Conservation (phyloP, 192 early-diverging fungal species). For the Ramicandelaber brevisporus region DNA sequence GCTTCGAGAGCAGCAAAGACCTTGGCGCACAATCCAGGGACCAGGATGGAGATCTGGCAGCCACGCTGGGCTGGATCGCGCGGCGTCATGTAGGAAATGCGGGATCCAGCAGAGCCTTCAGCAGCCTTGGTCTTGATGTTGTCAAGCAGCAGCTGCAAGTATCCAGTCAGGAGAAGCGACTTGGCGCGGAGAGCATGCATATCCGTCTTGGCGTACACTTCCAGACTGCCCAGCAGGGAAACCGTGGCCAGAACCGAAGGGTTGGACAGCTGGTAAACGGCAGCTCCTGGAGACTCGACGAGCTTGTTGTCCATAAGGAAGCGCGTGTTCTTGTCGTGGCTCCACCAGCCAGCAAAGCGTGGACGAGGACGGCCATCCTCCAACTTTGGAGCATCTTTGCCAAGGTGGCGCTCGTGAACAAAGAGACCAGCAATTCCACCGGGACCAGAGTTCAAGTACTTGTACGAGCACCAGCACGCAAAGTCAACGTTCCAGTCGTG, state of each 20-base stretch:
- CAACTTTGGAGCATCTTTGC: slow-evolving; percentile 19
- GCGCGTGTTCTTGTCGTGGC: slow-evolving; percentile 49
- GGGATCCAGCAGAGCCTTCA: slow-evolving; percentile 2
- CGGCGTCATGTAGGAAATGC: slow-evolving; percentile 57
- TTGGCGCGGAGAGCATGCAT: slow-evolving; percentile 46
- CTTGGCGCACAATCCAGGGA: slow-evolving; percentile 10
- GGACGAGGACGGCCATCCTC: too few species aligned
- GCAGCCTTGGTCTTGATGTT: slow-evolving; percentile 10
- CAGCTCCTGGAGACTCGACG: slow-evolving; percentile 50
- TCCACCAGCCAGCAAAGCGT: slow-evolving; percentile 84
- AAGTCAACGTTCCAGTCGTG: slow-evolving; percentile 96
- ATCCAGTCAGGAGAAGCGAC: slow-evolving; percentile 54
- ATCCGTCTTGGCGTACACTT: slow-evolving; percentile 47
- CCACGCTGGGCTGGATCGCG: slow-evolving; percentile 45
- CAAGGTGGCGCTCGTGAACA: slow-evolving; percentile 66
- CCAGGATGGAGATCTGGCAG: slow-evolving; percentile 56
- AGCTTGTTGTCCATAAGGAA: slow-evolving; percentile 78
- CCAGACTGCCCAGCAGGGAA: slow-evolving; percentile 47
- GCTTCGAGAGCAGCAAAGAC: slow-evolving; percentile 32
- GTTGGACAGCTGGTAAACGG: slow-evolving; percentile 72
- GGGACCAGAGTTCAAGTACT: slow-evolving; percentile 94
- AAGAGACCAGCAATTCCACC: slow-evolving; percentile 83
- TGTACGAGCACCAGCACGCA: slow-evolving; percentile 97
- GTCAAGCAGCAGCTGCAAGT: slow-evolving; percentile 63
- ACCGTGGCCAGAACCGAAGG: slow-evolving; percentile 51